phyloP scores from a whole-genome alignment of 202 grass and related monocot species.

The Setaria italica region DNA sequence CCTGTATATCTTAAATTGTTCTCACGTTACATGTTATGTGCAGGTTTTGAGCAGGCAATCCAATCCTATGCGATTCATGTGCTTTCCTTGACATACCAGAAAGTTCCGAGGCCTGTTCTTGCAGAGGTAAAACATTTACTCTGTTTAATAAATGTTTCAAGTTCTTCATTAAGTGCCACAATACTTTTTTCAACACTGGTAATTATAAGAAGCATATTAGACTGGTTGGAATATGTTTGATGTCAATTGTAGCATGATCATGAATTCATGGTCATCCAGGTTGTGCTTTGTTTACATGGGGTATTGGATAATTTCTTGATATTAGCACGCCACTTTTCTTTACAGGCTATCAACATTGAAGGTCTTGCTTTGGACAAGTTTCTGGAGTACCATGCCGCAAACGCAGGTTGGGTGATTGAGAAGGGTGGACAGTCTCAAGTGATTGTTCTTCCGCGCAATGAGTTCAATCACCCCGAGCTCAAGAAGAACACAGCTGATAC shows the following conservation, averaged over 20 bases:
- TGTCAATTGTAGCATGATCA: not conserved
- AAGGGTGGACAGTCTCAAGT: slow-evolving; percentile 69
- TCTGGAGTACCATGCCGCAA: slow-evolving; percentile 78
- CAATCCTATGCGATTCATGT: slow-evolving; percentile 88
- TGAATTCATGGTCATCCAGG: not conserved
- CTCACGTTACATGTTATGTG: not conserved
- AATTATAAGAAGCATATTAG: not conserved
- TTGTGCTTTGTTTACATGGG: not conserved
- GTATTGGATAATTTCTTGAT: slow-evolving; percentile 28
- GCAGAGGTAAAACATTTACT: slow-evolving; percentile 63
- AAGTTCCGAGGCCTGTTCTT: slow-evolving; percentile 91
- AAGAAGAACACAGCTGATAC: slow-evolving; percentile 85
- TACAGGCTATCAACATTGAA: slow-evolving; percentile 91
- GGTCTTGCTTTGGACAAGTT: slow-evolving; percentile 90
- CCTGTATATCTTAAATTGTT: not conserved
- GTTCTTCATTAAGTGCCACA: not conserved
- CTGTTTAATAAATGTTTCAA: slow-evolving; percentile 11
- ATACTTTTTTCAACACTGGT: not conserved
- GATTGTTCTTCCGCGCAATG: slow-evolving; percentile 75
- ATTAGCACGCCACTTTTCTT: slow-evolving; percentile 12
- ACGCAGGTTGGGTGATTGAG: slow-evolving; percentile 83
- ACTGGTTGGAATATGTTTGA: not conserved
- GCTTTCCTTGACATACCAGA: slow-evolving; percentile 94
- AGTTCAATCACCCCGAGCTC: slow-evolving; percentile 91
- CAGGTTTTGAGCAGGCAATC: slow-evolving; percentile 99